Evolutionary conservation across 1,139 yeast genomes (phyloP).

Genomic region (Arxiozyma telluris): DNA sequence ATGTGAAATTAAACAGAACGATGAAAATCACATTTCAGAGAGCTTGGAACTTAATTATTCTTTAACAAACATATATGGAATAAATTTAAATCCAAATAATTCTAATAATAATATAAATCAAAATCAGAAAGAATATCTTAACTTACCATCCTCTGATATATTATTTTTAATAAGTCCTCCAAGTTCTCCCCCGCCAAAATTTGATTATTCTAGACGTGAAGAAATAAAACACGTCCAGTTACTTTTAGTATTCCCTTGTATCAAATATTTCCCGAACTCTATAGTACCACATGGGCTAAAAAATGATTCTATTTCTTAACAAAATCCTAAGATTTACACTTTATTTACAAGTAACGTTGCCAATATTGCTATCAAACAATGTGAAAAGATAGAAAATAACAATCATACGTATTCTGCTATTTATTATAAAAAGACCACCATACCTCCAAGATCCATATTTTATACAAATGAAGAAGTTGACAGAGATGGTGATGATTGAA

Average conservation of each 20-base stretch:
- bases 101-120: conserved; percentile 15
- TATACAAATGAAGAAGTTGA: conserved; percentile 22
- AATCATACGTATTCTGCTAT: not conserved
- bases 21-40: not conserved
- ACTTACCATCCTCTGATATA: conserved; percentile 29
- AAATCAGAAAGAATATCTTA: conserved; percentile 20
- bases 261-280: not conserved
- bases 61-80: conserved; percentile 12
- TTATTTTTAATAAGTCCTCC: conserved; percentile 36
- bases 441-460: conserved; percentile 34
- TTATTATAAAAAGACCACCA: conserved; percentile 14
- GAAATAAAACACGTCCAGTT: conserved; percentile 30
- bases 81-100: conserved; percentile 9
- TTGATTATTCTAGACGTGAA: conserved; percentile 32
- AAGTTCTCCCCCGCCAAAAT: conserved; percentile 35
- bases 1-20: not conserved
- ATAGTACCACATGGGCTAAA: not conserved
- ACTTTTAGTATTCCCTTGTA: not conserved
- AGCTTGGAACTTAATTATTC: conserved; percentile 14
- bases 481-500: not conserved
- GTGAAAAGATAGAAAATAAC: conserved; percentile 3
- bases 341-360: conserved; percentile 9
- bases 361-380: conserved; percentile 13
- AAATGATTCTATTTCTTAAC: conserved; percentile 6
- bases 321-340: conserved; percentile 4